Percentiles rank a stretch among this genome's conserved stretches.
Evolutionary conservation across 352 stramenopile species (phyloP).

Genomic region (Phytophthora rubi): DNA sequence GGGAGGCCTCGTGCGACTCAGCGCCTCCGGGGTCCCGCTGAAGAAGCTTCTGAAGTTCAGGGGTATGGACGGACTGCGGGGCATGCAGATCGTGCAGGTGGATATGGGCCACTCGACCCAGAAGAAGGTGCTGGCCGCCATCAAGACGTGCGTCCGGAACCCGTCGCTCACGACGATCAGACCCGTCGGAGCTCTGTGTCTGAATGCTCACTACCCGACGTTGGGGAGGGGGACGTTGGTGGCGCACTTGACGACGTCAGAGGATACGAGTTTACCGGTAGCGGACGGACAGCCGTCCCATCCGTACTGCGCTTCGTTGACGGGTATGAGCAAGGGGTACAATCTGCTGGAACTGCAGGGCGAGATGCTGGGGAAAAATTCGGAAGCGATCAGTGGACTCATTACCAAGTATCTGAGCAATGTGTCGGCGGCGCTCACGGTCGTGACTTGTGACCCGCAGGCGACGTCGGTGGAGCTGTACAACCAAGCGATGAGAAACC

Average conservation of each 20-base stretch:
- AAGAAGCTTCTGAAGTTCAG: constrained; percentile 63
- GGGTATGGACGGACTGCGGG: constrained; percentile 67
- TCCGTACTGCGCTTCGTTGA: constrained; percentile 56
- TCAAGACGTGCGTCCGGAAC: constrained; percentile 85
- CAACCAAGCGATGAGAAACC: constrained; percentile 74
- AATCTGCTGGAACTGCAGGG: constrained; percentile 75
- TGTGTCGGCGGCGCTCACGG: constrained; percentile 53
- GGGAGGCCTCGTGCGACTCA: constrained; percentile 56
- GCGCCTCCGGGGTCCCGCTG: constrained; percentile 50
- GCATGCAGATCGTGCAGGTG: constrained; percentile 68
- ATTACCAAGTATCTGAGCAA: constrained; percentile 84
- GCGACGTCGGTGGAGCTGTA: constrained; percentile 75
- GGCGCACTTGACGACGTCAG: constrained; percentile 53
- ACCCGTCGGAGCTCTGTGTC: constrained; percentile 69
- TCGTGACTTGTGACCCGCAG: constrained; percentile 64
- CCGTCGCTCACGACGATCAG: constrained; percentile 76
- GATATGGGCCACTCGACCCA: constrained; percentile 71
- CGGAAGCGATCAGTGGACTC: constrained; percentile 71
- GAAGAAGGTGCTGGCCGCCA: constrained; percentile 60
- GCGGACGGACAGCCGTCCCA: constrained; percentile 55
- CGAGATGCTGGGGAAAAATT: constrained; percentile 68
- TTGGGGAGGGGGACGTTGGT: constrained; percentile 50
- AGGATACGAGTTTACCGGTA: constrained; percentile 50
- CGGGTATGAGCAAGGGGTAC: constrained; percentile 56
- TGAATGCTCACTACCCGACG: constrained; percentile 64